These are phyloP conservation scores for Przewalskia tangutica DNA, from an alignment of 257 asterid genomes.

Conservation along the genomic window DNA sequence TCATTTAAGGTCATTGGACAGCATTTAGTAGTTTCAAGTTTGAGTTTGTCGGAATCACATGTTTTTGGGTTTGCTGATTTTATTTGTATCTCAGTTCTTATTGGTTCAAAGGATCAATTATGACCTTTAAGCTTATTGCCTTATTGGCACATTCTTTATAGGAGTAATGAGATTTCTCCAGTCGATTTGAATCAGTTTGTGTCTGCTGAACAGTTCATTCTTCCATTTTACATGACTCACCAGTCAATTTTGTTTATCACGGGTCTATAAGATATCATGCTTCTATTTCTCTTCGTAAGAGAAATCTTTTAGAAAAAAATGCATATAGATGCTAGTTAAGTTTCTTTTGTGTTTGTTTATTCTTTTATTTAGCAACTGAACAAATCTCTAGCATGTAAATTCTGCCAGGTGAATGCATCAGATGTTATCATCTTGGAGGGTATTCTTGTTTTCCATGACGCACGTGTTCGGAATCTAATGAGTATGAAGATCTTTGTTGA, in stretches of 20 bases:
- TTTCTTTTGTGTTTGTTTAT: neutral
- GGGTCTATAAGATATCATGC: neutral
- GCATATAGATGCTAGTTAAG: neutral
- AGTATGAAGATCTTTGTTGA: constrained; percentile 98
- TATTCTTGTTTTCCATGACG: constrained; percentile 93
- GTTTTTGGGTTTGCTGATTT: neutral
- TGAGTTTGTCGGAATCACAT: neutral
- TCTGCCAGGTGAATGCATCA: constrained; percentile 79
- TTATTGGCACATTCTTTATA: neutral
- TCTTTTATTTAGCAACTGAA: neutral
- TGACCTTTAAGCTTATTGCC: neutral
- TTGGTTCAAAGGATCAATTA: neutral
- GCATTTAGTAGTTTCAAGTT: neutral
- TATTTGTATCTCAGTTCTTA: neutral
- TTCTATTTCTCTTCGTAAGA: neutral
- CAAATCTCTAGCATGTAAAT: neutral
- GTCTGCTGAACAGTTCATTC: neutral
- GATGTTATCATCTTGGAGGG: constrained; percentile 98
- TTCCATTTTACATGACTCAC: neutral
- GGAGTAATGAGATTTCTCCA: neutral
- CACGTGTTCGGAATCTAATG: constrained; percentile 86
- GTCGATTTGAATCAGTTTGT: neutral
- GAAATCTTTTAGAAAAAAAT: neutral
- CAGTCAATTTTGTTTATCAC: neutral
- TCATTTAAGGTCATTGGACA: neutral